Percentiles rank a stretch among this genome's conserved stretches.
These are phyloP conservation scores for Aureobasidium mangrovei DNA, from an alignment of 2,329 filamentous ascomycete species.

Conservation along the genomic window DNA sequence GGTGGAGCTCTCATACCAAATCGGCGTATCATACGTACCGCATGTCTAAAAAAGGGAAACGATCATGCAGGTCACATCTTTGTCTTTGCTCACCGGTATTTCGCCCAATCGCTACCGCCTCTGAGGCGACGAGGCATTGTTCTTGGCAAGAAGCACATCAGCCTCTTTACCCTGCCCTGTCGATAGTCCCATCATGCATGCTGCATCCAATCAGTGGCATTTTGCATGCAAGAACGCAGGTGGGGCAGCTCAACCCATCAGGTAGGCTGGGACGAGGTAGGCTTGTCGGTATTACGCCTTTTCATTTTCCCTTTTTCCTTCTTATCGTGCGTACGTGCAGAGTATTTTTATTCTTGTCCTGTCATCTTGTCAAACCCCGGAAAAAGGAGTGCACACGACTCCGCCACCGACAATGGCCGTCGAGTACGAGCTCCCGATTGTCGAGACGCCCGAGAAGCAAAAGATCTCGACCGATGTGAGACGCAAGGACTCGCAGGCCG, in stretches of 20 bases:
- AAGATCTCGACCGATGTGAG: conserved; percentile 2
- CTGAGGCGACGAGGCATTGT: conserved; percentile 12
- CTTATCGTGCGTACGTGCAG: not conserved
- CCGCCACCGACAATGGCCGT: not conserved
- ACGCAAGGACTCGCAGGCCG: conserved; percentile 1
- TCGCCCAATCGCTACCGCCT: not conserved
- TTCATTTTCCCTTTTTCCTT: not conserved
- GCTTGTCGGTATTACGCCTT: not conserved
- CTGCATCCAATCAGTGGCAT: not conserved
- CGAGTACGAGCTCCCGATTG: conserved; percentile 4
- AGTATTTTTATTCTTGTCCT: not conserved
- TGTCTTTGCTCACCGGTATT: conserved; percentile 2
- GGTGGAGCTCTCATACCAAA: not conserved
- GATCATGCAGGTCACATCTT: conserved; percentile 5
- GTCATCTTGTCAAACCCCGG: not conserved
- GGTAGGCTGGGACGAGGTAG: not conserved
- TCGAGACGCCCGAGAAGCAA: not conserved
- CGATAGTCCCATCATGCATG: not conserved
- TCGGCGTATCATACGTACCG: not conserved
- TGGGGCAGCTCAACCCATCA: not conserved
- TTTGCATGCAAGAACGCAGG: not conserved
- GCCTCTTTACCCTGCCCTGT: not conserved
- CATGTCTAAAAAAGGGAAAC: not conserved
- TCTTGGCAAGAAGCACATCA: conserved; percentile 1
- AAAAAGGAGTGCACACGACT: not conserved